These are phyloP conservation scores for Rhizopus stolonifer DNA, from an alignment of 371 early-diverging fungal genomes.

Conservation along the genomic window DNA sequence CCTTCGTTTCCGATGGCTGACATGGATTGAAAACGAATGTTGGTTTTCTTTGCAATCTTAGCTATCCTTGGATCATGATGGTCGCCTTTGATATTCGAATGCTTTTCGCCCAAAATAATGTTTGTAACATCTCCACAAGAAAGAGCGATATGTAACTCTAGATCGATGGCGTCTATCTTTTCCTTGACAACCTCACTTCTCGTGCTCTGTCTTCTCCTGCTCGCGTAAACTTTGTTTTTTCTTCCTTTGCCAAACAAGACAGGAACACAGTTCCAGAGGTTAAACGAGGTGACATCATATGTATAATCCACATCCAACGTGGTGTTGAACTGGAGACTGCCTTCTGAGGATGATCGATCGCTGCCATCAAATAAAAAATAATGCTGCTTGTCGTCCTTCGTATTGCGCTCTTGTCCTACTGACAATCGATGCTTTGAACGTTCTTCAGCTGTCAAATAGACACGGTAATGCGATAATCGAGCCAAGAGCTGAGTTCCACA, in stretches of 20 bases:
- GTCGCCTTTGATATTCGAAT: slow-evolving; percentile 10
- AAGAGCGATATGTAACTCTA: slow-evolving; percentile 60
- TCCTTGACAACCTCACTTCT: slow-evolving; percentile 15
- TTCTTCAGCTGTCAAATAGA: slow-evolving; percentile 60
- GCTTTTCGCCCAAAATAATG: slow-evolving; percentile 51
- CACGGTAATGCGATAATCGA: slow-evolving; percentile 56
- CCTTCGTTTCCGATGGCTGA: slow-evolving; percentile 4
- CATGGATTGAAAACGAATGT: slow-evolving; percentile 10
- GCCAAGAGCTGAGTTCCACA: slow-evolving; percentile 56
- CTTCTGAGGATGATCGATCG: slow-evolving; percentile 14
- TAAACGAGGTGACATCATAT: slow-evolving; percentile 26
- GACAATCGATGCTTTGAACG: slow-evolving; percentile 46
- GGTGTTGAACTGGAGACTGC: slow-evolving; percentile 11
- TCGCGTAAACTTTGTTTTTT: slow-evolving; percentile 26
- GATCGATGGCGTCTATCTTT: slow-evolving; percentile 32
- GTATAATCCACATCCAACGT: slow-evolving; percentile 6
- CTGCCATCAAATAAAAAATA: slow-evolving; percentile 34
- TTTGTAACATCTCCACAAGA: slow-evolving; percentile 60
- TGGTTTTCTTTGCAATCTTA: not conserved
- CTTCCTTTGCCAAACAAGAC: slow-evolving; percentile 22
- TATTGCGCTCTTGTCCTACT: slow-evolving; percentile 23
- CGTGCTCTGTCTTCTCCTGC: slow-evolving; percentile 12
- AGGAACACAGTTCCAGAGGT: slow-evolving; percentile 36
- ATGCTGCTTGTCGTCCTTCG: slow-evolving; percentile 11
- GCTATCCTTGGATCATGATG: slow-evolving; percentile 6